A percentile compares a stretch with the other conserved stretches of the same genome.
Evolutionary conservation across 108 stramenopile genomes (phyloP).

Genomic region (Pseudonitzschia delicatissima): DNA sequence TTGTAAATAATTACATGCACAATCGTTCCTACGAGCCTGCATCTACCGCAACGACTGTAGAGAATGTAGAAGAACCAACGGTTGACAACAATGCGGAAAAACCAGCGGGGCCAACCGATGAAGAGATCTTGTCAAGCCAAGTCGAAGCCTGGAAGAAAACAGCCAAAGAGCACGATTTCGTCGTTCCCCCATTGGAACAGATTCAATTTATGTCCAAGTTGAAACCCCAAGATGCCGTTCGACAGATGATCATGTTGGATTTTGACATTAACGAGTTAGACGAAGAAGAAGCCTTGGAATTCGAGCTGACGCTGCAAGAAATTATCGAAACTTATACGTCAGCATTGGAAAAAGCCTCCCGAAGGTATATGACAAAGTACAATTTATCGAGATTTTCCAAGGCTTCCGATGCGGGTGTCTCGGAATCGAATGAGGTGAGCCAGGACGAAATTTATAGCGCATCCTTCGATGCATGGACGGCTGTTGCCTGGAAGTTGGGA

Average conservation of each 20-base stretch:
- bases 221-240: conserved; percentile 16
- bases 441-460: conserved; percentile 30
- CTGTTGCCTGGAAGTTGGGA: conserved; percentile 28
- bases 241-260: conserved; percentile 20
- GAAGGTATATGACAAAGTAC: conserved; percentile 6
- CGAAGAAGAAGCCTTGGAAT: not conserved
- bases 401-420: not conserved
- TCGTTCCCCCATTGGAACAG: conserved; percentile 25
- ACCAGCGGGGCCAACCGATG: conserved; percentile 6
- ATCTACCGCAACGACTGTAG: not conserved
- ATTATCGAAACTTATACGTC: conserved; percentile 23
- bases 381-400: not conserved
- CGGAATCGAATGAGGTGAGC: conserved; percentile 10
- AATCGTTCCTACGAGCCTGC: not conserved
- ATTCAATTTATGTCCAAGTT: conserved; percentile 24
- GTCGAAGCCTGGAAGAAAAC: conserved; percentile 26
- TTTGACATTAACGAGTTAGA: conserved; percentile 16
- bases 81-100: not conserved
- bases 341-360: conserved; percentile 17
- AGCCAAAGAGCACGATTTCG: conserved; percentile 20
- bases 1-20: conserved; percentile 8
- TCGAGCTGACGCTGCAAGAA: not conserved
- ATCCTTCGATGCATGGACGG: conserved; percentile 37
- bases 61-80: not conserved
- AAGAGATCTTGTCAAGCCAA: conserved; percentile 26